phyloP scores from a whole-genome alignment of 2,329 filamentous ascomycete genomes.

The Sporothrix dimorphospora region DNA sequence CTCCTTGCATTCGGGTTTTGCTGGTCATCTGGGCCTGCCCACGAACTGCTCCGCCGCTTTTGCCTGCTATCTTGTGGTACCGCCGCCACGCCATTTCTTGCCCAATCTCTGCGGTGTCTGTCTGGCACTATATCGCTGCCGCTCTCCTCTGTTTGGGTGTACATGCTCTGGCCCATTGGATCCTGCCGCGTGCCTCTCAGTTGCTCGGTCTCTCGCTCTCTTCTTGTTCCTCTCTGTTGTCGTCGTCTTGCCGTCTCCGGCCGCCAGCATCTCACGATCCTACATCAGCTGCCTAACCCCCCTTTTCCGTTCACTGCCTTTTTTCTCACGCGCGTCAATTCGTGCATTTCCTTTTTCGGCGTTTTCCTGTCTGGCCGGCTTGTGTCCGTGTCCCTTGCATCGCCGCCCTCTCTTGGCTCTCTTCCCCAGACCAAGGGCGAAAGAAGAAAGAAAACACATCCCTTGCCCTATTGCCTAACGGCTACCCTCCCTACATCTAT shows the following conservation, averaged over 20 bases:
- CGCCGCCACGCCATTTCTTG: not conserved
- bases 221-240: conserved; percentile 1
- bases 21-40: not conserved
- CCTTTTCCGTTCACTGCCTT: not conserved
- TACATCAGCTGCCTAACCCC: not conserved
- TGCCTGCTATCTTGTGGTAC: not conserved
- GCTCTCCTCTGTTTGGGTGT: not conserved
- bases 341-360: not conserved
- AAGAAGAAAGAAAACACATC: not conserved
- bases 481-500: conserved; percentile 5
- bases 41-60: not conserved
- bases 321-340: not conserved
- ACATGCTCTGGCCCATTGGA: not conserved
- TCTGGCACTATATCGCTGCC: not conserved
- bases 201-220: not conserved
- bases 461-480: not conserved
- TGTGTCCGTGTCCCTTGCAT: conserved; percentile 4
- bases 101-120: not conserved
- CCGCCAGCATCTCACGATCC: not conserved
- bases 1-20: not conserved
- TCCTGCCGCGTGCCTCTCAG: not conserved
- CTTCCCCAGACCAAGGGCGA: not conserved
- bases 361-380: not conserved
- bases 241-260: not conserved
- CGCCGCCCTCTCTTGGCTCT: not conserved